Evolutionary conservation across 2,329 filamentous ascomycete species (phyloP).

Genomic region (Stagonosporopsis vannaccii): DNA sequence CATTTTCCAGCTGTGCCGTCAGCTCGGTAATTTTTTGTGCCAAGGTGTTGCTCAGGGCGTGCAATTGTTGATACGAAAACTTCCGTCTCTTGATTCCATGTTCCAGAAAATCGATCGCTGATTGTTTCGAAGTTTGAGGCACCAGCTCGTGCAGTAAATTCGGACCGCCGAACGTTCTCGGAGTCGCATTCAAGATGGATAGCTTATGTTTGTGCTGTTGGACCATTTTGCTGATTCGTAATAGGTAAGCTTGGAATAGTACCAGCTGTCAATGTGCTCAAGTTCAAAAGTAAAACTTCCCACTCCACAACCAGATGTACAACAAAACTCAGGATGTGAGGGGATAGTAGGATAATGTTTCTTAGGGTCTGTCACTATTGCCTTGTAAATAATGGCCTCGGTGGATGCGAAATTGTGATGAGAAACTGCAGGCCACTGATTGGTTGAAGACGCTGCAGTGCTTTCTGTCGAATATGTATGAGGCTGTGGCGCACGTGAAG

Average conservation of each 20-base stretch:
- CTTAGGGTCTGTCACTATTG: not conserved
- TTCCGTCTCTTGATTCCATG: constrained; percentile 54
- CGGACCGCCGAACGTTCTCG: constrained; percentile 62
- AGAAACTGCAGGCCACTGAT: constrained; percentile 46
- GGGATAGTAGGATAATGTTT: not conserved
- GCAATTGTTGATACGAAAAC: constrained; percentile 70
- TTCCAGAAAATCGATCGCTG: constrained; percentile 71
- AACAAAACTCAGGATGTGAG: not conserved
- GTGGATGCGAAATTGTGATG: constrained; percentile 33
- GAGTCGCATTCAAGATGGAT: constrained; percentile 64
- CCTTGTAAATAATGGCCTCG: constrained; percentile 14
- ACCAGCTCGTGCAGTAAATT: constrained; percentile 70
- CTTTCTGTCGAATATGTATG: constrained; percentile 27
- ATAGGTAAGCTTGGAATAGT: constrained; percentile 14
- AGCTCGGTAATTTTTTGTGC: constrained; percentile 51
- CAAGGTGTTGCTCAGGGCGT: constrained; percentile 64
- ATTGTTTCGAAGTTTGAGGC: constrained; percentile 43
- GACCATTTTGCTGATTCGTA: constrained; percentile 36
- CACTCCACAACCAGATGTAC: constrained; percentile 2
- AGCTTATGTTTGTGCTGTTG: constrained; percentile 24
- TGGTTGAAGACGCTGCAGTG: constrained; percentile 28
- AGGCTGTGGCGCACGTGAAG: constrained; percentile 35
- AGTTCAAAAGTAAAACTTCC: not conserved
- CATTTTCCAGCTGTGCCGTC: constrained; percentile 38
- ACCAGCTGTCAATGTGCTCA: constrained; percentile 7